Evolutionary conservation across 2,329 filamentous ascomycete genomes (phyloP), one percentile per base, ranked within the genome.

Genomic region (Lachnellula willkommii): DNA sequence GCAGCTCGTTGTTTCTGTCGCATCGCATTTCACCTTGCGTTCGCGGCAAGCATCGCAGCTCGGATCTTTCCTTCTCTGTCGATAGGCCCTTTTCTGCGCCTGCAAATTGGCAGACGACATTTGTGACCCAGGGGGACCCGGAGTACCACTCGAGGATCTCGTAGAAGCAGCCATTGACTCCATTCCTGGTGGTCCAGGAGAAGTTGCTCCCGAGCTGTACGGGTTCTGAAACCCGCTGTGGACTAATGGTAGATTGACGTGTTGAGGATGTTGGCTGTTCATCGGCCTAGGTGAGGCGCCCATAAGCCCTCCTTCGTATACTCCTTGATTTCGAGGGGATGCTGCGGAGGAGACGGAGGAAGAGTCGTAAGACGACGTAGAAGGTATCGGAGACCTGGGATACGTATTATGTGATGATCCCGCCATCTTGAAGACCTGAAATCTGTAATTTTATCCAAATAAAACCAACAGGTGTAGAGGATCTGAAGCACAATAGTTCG

Each of bases 31-130:
- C 69, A 88, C 85, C 73, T 88, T 88, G 62, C 85, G 77, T 67
- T 99, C 94, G 58, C 94, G 83, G 71, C 94, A 99, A 50, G 94
- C 94, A 76, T 99, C 94, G 72, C 94, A 99, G 63, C 85, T 97
- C 1, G 94, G 94, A 67, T 99, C 94, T 70, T 99, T 99, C 64
- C 94, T 83, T 63, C 94, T 80, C 71, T 99, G 94, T 24, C 94
- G 85, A 75, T 97, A 99, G 2, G 94, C 93, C 69, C 94, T 80
- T 72, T 97, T 97, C 71, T 95, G 90, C 35, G 88, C 82, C 64
- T 89, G 87, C 62, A 82, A 71, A 65, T 77, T 79, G 39, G 79
- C 75, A 24, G 76, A 61, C 37, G 65, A 63, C 63, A 67, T 64
- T 50, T 66, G 57, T 50, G 66, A 51, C 66, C 73, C 47, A 70